phyloP scores from a whole-genome alignment of 1,284 basidiomycete genomes.

The Microstroma glucosiphilum region DNA sequence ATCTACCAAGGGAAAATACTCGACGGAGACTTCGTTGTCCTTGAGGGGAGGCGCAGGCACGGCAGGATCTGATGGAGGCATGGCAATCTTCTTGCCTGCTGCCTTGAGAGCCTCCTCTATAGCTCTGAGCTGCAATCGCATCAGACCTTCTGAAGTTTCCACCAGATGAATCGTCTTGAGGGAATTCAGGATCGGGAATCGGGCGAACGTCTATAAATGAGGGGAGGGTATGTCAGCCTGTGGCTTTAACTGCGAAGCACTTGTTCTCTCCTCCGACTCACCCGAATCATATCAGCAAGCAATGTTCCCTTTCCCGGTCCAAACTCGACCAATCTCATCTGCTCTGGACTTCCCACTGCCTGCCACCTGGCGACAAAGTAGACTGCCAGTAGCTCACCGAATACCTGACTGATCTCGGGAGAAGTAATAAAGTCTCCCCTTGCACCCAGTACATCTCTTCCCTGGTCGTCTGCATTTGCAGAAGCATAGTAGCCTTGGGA shows the following conservation, averaged over 20 bases:
- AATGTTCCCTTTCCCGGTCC: conserved; percentile 91
- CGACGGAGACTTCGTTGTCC: conserved; percentile 52
- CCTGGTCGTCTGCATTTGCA: conserved; percentile 21
- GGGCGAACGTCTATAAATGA: conserved; percentile 29
- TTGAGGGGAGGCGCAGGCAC: conserved; percentile 7
- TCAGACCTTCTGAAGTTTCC: conserved; percentile 43
- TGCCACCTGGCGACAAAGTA: conserved; percentile 81
- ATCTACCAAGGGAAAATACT: conserved; percentile 72
- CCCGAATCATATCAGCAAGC: conserved; percentile 81
- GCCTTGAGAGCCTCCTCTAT: conserved; percentile 24
- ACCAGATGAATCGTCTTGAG: conserved; percentile 41
- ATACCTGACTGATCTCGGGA: conserved; percentile 92
- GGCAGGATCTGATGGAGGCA: conserved; percentile 10
- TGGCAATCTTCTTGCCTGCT: conserved; percentile 27
- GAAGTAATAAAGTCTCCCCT: conserved; percentile 92
- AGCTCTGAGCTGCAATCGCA: conserved; percentile 30
- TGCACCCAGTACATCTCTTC: conserved; percentile 67
- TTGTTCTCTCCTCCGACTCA: conserved; percentile 52
- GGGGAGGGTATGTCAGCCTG: neutral
- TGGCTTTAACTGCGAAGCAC: neutral
- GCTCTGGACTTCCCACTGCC: conserved; percentile 56
- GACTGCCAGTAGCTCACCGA: conserved; percentile 64
- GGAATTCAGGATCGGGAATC: conserved; percentile 28
- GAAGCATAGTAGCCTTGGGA: conserved; percentile 45
- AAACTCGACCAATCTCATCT: conserved; percentile 70